Percentiles rank a stretch among this genome's conserved stretches.
Conservation (phyloP, 2,329 filamentous ascomycete genomes). For the Penicillium polonicum region DNA sequence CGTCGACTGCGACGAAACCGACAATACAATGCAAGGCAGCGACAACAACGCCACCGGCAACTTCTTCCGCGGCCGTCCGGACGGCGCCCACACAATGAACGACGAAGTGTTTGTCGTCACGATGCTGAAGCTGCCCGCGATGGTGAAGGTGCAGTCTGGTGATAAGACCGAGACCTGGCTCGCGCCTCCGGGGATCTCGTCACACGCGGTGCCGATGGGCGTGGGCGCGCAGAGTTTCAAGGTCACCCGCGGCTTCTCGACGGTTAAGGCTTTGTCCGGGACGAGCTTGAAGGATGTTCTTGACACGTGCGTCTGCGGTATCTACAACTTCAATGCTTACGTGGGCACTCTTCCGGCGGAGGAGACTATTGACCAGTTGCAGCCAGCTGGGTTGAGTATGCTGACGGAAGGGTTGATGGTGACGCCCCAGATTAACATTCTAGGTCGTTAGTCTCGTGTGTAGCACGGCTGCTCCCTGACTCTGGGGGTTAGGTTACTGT, state of each 20-base stretch:
- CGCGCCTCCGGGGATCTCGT: slow-evolving; percentile 49
- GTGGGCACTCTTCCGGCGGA: slow-evolving; percentile 51
- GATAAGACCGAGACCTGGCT: slow-evolving; percentile 45
- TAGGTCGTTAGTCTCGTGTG: slow-evolving; percentile 11
- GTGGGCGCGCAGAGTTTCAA: slow-evolving; percentile 50
- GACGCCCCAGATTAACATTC: slow-evolving; percentile 30
- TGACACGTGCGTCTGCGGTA: slow-evolving; percentile 49
- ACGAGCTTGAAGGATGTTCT: slow-evolving; percentile 53
- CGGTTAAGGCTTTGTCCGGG: slow-evolving; percentile 42
- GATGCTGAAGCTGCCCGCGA: slow-evolving; percentile 48
- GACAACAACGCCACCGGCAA: slow-evolving; percentile 51
- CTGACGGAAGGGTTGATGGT: slow-evolving; percentile 32
- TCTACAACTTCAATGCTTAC: slow-evolving; percentile 60
- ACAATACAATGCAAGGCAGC: slow-evolving; percentile 47
- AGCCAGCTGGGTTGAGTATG: slow-evolving; percentile 32
- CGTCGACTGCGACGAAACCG: slow-evolving; percentile 53
- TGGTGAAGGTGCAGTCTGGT: slow-evolving; percentile 49
- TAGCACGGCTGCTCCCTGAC: background rate
- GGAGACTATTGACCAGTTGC: slow-evolving; percentile 36
- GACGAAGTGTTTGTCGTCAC: slow-evolving; percentile 56
- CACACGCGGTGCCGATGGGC: slow-evolving; percentile 49
- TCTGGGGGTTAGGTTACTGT: background rate
- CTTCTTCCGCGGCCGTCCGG: slow-evolving; percentile 53
- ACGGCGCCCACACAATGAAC: slow-evolving; percentile 51
- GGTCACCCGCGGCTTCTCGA: slow-evolving; percentile 43